A percentile compares a stretch with the other conserved stretches of the same genome.
Evolutionary conservation across 345 rosid species (phyloP).

Genomic region (Euphorbia peplus): DNA sequence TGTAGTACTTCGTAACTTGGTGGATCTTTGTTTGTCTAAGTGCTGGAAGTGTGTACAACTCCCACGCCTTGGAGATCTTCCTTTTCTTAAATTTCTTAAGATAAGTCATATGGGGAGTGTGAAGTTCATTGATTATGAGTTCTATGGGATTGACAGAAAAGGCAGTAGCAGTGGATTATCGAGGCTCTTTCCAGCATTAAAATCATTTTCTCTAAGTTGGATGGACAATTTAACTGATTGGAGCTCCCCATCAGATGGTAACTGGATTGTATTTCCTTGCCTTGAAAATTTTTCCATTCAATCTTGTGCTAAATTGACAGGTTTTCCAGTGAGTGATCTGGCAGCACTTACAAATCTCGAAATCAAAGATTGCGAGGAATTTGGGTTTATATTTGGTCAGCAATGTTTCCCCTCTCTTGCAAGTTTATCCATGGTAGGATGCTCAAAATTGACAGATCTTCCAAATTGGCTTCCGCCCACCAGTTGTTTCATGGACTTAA

Average conservation of each 20-base stretch:
- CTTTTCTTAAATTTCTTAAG: constrained; percentile 8
- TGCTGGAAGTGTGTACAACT: constrained; percentile 1
- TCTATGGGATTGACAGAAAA: not conserved
- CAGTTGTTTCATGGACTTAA: not conserved
- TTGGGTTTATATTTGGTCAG: not conserved
- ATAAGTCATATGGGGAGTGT: not conserved
- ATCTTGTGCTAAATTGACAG: not conserved
- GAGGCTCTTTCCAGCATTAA: not conserved
- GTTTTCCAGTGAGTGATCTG: not conserved
- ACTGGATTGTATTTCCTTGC: constrained; percentile 11
- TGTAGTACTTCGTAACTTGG: not conserved
- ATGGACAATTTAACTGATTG: not conserved
- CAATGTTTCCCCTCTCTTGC: not conserved
- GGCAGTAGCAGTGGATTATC: not conserved
- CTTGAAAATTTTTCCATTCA: constrained; percentile 2
- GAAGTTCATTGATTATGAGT: not conserved
- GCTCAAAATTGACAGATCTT: not conserved
- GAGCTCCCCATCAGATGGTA: not conserved
- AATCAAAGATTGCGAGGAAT: not conserved
- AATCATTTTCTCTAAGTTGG: not conserved
- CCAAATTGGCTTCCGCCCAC: not conserved
- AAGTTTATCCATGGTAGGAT: not conserved
- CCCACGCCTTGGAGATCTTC: constrained; percentile 23
- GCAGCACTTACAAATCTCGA: not conserved
- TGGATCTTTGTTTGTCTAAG: not conserved